These are phyloP conservation scores for Sugiyamaella qingdaonensis DNA, from an alignment of 805 yeast genomes.

Conservation along the genomic window DNA sequence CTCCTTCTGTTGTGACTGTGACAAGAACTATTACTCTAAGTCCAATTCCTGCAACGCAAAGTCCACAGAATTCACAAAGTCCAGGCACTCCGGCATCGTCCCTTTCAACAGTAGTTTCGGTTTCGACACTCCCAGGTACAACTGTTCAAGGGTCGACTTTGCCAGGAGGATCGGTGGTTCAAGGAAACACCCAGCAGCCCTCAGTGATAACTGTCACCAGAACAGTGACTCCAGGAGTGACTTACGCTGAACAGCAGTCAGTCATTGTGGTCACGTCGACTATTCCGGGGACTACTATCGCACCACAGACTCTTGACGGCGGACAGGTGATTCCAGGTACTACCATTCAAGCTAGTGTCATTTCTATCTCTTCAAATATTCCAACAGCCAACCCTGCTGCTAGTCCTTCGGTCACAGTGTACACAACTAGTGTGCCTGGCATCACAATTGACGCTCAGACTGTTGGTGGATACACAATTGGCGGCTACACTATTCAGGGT, in stretches of 20 bases:
- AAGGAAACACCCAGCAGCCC: slow-evolving; percentile 10
- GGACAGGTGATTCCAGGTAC: slow-evolving; percentile 12
- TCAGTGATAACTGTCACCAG: slow-evolving; percentile 2
- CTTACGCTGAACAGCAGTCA: not conserved
- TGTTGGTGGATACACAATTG: slow-evolving; percentile 3
- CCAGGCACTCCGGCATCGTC: not conserved
- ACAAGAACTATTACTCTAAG: not conserved
- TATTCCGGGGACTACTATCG: slow-evolving; percentile 10
- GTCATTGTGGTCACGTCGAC: slow-evolving; percentile 6
- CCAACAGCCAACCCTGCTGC: slow-evolving; percentile 1
- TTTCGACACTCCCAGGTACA: slow-evolving; percentile 5
- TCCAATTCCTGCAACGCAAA: not conserved
- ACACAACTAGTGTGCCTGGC: slow-evolving; percentile 7
- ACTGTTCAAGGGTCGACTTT: slow-evolving; percentile 3
- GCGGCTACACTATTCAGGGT: slow-evolving; percentile 15
- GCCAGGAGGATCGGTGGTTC: slow-evolving; percentile 6
- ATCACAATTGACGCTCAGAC: slow-evolving; percentile 11
- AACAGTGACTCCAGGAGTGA: slow-evolving; percentile 7
- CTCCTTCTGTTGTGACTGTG: not conserved
- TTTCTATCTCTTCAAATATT: not conserved
- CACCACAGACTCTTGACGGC: slow-evolving; percentile 4
- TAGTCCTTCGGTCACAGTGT: not conserved
- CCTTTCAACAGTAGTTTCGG: not conserved
- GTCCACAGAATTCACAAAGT: too few species aligned
- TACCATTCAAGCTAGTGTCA: slow-evolving; percentile 9